phyloP scores from a whole-genome alignment of 2,329 filamentous ascomycete species.

The Alternaria angustiovoidea region DNA sequence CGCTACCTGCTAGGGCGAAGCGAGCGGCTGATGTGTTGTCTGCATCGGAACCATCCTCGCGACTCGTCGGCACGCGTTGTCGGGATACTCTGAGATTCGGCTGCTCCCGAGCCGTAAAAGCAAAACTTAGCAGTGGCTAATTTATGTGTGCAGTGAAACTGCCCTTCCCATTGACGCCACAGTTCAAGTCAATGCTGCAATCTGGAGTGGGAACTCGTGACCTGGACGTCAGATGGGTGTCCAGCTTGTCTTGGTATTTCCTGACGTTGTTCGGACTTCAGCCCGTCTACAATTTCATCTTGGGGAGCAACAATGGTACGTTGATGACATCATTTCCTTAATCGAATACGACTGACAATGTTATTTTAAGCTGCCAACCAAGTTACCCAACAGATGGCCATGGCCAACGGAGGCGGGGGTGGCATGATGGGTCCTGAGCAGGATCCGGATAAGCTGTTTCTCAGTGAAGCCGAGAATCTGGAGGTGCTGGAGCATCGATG shows the following conservation, averaged over 20 bases:
- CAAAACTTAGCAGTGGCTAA: constrained; percentile 14
- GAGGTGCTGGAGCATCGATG: constrained; percentile 95
- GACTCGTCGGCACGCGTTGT: neutral
- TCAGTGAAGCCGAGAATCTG: constrained; percentile 91
- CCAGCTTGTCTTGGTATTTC: constrained; percentile 98
- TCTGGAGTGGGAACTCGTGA: constrained; percentile 95
- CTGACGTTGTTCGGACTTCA: constrained; percentile 96
- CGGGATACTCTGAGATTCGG: constrained; percentile 3
- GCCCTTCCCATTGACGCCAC: constrained; percentile 95
- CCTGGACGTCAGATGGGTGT: constrained; percentile 98
- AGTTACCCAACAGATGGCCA: constrained; percentile 83
- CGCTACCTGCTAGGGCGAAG: constrained; percentile 3
- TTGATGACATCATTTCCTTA: constrained; percentile 22
- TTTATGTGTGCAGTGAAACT: constrained; percentile 75
- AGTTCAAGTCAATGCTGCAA: constrained; percentile 99
- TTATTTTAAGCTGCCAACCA: constrained; percentile 79
- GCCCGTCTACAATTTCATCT: constrained; percentile 94
- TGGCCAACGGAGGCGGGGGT: constrained; percentile 76
- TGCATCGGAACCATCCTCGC: neutral
- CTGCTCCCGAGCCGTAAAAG: constrained; percentile 12
- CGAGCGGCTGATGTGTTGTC: constrained; percentile 2
- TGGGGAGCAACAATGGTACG: constrained; percentile 94
- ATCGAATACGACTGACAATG: constrained; percentile 37
- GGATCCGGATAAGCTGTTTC: constrained; percentile 95
- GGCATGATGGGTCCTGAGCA: constrained; percentile 91